Base-by-base conservation (phyloP, 176 grass and related monocot genomes). In the Cymbopogon citratus region DNA sequence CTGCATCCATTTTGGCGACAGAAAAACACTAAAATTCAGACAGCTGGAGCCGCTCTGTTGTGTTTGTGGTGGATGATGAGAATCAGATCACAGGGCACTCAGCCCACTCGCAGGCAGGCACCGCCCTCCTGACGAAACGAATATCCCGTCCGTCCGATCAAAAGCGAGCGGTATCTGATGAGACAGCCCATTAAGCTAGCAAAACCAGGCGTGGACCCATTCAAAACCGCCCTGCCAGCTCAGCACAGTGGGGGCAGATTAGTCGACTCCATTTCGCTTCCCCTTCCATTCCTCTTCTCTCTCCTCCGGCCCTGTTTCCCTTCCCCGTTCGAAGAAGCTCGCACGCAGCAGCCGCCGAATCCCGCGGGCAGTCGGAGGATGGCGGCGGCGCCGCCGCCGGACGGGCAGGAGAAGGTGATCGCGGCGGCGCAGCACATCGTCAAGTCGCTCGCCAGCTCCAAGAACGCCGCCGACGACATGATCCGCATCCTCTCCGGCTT, bases 381-480 rank as follows among this genome's bases (percentile, higher is more conserved):
- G 88, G 87, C 81, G 75, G 85, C 90, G 74, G 29, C 63, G 81
- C 66, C 86, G 82, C 88, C 92, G 82, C 88, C 92, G 64, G 96
- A 89, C 74, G 91, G 89, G 28, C 91, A 91, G 71, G 96, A 95
- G 67, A 99, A 95, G 85, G 93, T 99, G 66, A 94, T 94, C 23
- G 83, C 93, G 33, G 79, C 91, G 33, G 89, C 93, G 62, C 91
- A 94, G 85, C 91, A 93, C 76, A 95, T 95, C 72, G 92, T 99
- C 38, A 87, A 83, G 87, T 93, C 87, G 40, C 92, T 99, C 59
- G 96, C 96, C 67, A 93, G 73, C 82, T 90, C 93, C 14, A 91
- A 95, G 67, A 95, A 99, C 91, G 92, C 93, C 19, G 91, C 92
- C 6, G 93, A 95, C 74, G 96, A 99, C 87, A 95, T 99, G 96